Percentiles rank a stretch among this genome's conserved stretches.
Evolutionary conservation across 805 yeast species (phyloP).

Genomic region (Lipomyces yamadae): DNA sequence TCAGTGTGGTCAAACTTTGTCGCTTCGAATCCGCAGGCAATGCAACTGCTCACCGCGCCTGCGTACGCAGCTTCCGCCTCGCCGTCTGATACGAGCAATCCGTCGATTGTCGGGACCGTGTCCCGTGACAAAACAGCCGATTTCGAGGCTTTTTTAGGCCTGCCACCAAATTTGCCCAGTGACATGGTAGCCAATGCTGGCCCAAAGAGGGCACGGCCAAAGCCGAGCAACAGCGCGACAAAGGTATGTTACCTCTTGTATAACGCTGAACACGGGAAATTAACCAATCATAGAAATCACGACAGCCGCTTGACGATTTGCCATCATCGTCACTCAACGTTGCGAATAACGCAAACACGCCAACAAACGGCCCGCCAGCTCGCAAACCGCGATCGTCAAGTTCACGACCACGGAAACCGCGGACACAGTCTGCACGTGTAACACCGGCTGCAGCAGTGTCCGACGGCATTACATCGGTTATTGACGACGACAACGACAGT

Average conservation of each 20-base stretch:
- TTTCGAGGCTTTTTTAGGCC: slow-evolving; percentile 28
- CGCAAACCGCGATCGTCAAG: slow-evolving; percentile 11
- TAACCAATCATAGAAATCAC: slow-evolving; percentile 6
- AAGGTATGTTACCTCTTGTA: slow-evolving; percentile 10
- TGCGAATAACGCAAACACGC: background rate
- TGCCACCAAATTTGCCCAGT: slow-evolving; percentile 9
- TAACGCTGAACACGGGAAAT: no score
- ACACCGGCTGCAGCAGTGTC: background rate
- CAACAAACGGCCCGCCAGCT: background rate
- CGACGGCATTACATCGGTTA: slow-evolving; percentile 1
- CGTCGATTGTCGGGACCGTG: background rate
- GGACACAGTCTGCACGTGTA: slow-evolving; percentile 5
- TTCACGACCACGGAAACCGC: slow-evolving; percentile 11
- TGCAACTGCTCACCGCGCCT: slow-evolving; percentile 28
- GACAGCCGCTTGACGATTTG: slow-evolving; percentile 24
- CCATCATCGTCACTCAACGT: slow-evolving; percentile 13
- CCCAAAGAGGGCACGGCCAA: slow-evolving; percentile 17
- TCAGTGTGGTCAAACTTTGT: slow-evolving; percentile 34
- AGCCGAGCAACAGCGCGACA: slow-evolving; percentile 9
- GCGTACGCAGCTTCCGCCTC: slow-evolving; percentile 10
- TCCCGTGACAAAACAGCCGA: slow-evolving; percentile 11
- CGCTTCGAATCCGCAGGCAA: slow-evolving; percentile 28
- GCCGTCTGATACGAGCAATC: background rate
- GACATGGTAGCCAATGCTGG: slow-evolving; percentile 4
- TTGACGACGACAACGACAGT: background rate